These are phyloP conservation scores for Deuterostichococcus epilithicus DNA, from an alignment of 139 green algal genomes.

Conservation along the genomic window DNA sequence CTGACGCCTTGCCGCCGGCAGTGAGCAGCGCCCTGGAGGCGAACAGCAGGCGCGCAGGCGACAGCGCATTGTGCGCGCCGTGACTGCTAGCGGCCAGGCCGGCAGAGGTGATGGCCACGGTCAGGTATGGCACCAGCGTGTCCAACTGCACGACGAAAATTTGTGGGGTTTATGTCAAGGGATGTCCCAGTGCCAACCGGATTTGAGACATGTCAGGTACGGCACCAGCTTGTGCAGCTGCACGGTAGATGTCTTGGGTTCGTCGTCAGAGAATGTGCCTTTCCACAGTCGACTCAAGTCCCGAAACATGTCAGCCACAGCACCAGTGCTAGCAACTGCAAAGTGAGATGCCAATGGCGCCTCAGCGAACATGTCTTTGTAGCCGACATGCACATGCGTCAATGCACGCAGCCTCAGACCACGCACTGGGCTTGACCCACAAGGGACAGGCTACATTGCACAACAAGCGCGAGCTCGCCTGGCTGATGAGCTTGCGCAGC, in stretches of 20 bases:
- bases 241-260: neutral
- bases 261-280: neutral
- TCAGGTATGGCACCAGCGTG: constrained; percentile 16
- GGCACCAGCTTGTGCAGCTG: neutral
- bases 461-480: neutral
- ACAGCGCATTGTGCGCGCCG: neutral
- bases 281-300: neutral
- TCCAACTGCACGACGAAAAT: constrained; percentile 13
- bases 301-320: too few species aligned
- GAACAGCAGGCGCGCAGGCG: neutral
- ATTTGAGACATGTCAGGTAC: neutral
- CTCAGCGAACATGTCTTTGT: too few species aligned
- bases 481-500: neutral
- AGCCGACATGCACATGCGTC: too few species aligned
- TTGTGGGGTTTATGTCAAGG: too few species aligned
- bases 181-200: too few species aligned
- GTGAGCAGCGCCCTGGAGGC: neutral
- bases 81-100: neutral
- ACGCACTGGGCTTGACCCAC: neutral
- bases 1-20: neutral
- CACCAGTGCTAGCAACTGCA: too few species aligned
- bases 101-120: constrained; percentile 9
- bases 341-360: too few species aligned
- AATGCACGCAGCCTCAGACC: neutral
- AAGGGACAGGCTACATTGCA: neutral